Base-by-base conservation (phyloP, 2,329 filamentous ascomycete species). In the Fusarium chuoi region DNA sequence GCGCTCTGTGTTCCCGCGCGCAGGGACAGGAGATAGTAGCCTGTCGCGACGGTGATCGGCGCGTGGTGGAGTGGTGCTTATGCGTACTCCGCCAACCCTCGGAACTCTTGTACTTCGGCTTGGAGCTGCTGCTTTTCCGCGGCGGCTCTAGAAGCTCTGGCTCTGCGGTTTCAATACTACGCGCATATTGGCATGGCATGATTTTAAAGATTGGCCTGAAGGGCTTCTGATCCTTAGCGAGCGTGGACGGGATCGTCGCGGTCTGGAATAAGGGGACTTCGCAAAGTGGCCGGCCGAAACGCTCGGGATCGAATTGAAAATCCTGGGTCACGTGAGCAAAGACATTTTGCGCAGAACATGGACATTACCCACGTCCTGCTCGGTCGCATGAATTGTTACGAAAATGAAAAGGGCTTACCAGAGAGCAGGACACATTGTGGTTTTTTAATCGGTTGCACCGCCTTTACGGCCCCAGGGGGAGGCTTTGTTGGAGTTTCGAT, bases 261-360 rank as follows among this genome's bases (percentile, higher is more conserved):
- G 41, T 63, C 48, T 68, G 65, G 28, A 68, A 68, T 15, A 68
- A 24, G 4, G 65, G 42, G 26, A 68, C 20, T 24, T 68, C 24
- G 56, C 38, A 48, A 20, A 68, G 64, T 13, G 64, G 65, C 38
- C 41, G 46, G 56, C 65, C 65, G 35, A 68, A 62, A 51, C 41
- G 64, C 36, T 60, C 64, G 39, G 33, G 17, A 22, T 68, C 48
- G 36, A n/a, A 30, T 39, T 22, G n/a, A 8, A 24, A 26, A 36
- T 52, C 6, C 63, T 68, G 20, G 22, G 30, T 62, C 65, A 68
- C 63, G 54, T 68, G 54, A 68, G 65, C 18, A 36, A 24, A n/a
- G 5, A 28, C 35, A 15, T 24, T 9, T 36, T 38, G 20, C 6
- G 20, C 14, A 35, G 8, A 66, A 7, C 9, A 44, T 24, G 17